phyloP scores from a whole-genome alignment of 176 grass and related monocot species.

The Lolium multiflorum region DNA sequence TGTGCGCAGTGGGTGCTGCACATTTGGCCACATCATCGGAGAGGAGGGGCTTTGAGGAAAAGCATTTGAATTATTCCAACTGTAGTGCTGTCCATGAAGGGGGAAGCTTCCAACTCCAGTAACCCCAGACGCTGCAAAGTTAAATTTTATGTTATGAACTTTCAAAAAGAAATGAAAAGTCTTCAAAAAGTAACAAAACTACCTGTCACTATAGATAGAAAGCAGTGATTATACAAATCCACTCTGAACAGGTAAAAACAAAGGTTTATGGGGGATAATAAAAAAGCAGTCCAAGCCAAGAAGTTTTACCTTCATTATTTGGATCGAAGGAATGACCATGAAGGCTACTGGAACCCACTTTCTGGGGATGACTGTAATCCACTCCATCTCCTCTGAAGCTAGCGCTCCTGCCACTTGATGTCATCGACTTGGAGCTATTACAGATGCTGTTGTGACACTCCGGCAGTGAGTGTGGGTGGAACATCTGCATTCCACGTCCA shows the following conservation, averaged over 20 bases:
- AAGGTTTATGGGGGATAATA: background rate
- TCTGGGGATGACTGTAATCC: conserved; percentile 52
- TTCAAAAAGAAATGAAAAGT: conserved; percentile 21
- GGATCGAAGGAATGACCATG: conserved; percentile 52
- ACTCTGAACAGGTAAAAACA: conserved; percentile 6
- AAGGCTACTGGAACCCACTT: conserved; percentile 46
- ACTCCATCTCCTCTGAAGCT: conserved; percentile 59
- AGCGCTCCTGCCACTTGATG: conserved; percentile 40
- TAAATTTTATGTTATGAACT: background rate
- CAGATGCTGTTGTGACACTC: conserved; percentile 31
- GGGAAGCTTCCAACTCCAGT: conserved; percentile 64
- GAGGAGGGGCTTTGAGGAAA: conserved; percentile 55
- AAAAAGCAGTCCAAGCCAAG: background rate
- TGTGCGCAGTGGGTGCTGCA: conserved; percentile 56
- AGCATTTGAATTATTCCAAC: conserved; percentile 58
- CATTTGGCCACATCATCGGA: conserved; percentile 62
- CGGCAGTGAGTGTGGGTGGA: conserved; percentile 67
- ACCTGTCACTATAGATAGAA: background rate
- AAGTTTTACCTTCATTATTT: conserved; percentile 61
- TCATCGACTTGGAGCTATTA: conserved; percentile 54
- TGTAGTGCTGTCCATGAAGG: conserved; percentile 53
- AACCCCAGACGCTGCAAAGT: conserved; percentile 52
- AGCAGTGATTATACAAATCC: conserved; percentile 5
- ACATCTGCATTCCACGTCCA: conserved; percentile 52
- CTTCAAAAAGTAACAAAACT: background rate